Evolutionary conservation across 192 early-diverging fungal species (phyloP).

Genomic region (Mortierella hygrophila): DNA sequence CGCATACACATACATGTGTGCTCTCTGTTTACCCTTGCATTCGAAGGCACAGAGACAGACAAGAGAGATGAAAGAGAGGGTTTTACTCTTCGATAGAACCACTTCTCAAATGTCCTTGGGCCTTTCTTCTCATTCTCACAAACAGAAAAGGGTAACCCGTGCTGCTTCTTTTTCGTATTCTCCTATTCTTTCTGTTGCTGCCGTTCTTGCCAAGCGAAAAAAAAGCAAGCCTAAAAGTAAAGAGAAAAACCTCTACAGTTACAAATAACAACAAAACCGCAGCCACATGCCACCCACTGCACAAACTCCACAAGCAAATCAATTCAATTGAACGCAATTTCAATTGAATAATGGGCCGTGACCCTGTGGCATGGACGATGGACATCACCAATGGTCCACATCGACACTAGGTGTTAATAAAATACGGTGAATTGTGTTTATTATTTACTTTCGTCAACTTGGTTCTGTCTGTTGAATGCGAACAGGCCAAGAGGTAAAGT

Average conservation of each 20-base stretch:
- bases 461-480: not conserved
- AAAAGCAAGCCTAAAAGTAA: too few relatives aligned
- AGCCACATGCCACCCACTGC: not conserved
- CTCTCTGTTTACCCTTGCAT: not conserved
- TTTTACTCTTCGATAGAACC: too few relatives aligned
- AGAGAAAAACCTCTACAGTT: not conserved
- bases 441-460: not conserved
- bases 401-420: not conserved
- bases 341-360: not conserved
- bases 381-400: not conserved
- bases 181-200: too few relatives aligned
- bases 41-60: too few relatives aligned
- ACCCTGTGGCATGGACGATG: not conserved
- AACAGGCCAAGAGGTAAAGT: not conserved
- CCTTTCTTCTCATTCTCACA: too few relatives aligned
- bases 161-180: too few relatives aligned
- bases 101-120: too few relatives aligned
- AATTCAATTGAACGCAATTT: not conserved
- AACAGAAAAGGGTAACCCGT: too few relatives aligned
- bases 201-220: too few relatives aligned
- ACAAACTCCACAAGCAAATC: not conserved
- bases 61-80: too few relatives aligned
- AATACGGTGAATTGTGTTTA: not conserved
- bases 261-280: not conserved
- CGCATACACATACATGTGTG: not conserved